Conservation (phyloP, 2,329 filamentous ascomycete species). For the Fonsecaea nubica region DNA sequence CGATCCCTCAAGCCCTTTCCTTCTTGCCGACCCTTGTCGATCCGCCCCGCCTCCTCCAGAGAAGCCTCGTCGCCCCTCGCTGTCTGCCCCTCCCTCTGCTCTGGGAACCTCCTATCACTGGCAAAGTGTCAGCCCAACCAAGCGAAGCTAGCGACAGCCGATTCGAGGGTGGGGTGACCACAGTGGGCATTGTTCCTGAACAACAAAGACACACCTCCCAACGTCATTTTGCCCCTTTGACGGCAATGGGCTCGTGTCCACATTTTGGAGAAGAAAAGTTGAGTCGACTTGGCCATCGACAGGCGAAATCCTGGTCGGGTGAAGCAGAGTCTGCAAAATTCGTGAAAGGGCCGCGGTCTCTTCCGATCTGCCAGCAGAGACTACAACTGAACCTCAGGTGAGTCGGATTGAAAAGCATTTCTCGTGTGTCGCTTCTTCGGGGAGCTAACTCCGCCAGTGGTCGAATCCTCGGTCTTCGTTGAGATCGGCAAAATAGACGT, state of each 20-base stretch:
- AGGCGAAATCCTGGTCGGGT: background rate
- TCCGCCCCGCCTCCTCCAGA: slow-evolving; percentile 2
- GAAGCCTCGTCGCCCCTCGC: background rate
- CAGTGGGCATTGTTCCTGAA: slow-evolving; percentile 8
- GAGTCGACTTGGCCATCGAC: background rate
- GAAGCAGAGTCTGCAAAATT: background rate
- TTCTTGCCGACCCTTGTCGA: background rate
- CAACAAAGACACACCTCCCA: background rate
- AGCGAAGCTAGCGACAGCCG: background rate
- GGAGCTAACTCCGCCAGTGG: background rate
- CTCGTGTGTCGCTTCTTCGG: background rate
- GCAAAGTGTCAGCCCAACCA: background rate
- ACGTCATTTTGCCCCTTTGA: slow-evolving; percentile 7
- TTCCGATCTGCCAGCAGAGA: too few relatives aligned
- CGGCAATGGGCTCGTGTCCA: background rate
- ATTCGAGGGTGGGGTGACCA: slow-evolving; percentile 2
- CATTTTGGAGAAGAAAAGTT: background rate
- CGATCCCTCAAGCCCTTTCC: background rate
- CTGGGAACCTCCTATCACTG: background rate
- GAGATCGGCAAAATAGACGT: slow-evolving; percentile 1
- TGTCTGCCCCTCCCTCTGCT: background rate
- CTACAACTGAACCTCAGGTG: background rate
- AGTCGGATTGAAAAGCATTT: background rate
- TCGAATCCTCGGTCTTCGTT: background rate
- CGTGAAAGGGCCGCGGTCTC: background rate